Conservation (phyloP, 2,329 filamentous ascomycete genomes). For the Drechslerella dactyloides region DNA sequence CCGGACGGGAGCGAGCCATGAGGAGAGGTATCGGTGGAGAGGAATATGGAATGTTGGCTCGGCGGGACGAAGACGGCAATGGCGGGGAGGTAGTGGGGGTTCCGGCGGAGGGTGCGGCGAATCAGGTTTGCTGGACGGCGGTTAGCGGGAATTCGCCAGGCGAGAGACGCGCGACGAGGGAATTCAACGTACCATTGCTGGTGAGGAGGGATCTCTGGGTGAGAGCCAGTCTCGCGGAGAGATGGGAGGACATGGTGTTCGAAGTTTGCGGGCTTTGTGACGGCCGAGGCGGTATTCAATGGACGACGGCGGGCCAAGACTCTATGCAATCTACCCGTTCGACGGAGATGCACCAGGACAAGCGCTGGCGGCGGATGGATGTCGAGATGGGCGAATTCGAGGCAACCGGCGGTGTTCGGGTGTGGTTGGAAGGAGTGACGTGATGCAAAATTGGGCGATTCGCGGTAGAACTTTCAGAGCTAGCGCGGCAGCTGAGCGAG, state of each 20-base stretch:
- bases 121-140: conserved; percentile 40
- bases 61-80: conserved; percentile 42
- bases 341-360: background rate
- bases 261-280: background rate
- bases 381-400: background rate
- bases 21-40: conserved; percentile 65
- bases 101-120: conserved; percentile 39
- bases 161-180: background rate
- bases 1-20: conserved; percentile 63
- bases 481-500: background rate
- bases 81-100: conserved; percentile 46
- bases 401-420: conserved; percentile 1
- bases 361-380: background rate
- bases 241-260: conserved; percentile 43
- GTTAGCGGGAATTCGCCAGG: background rate
- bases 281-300: background rate
- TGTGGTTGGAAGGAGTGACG: background rate
- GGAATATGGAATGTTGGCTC: conserved; percentile 31
- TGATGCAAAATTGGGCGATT: conserved; percentile 3
- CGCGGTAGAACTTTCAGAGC: background rate
- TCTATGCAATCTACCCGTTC: background rate
- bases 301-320: conserved; percentile 1
- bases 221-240: conserved; percentile 50
- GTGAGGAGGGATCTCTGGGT: conserved; percentile 39
- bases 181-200: conserved; percentile 30